Evolutionary conservation across 306 rosid genomes (phyloP).

Genomic region (Citrullus colocynthis): DNA sequence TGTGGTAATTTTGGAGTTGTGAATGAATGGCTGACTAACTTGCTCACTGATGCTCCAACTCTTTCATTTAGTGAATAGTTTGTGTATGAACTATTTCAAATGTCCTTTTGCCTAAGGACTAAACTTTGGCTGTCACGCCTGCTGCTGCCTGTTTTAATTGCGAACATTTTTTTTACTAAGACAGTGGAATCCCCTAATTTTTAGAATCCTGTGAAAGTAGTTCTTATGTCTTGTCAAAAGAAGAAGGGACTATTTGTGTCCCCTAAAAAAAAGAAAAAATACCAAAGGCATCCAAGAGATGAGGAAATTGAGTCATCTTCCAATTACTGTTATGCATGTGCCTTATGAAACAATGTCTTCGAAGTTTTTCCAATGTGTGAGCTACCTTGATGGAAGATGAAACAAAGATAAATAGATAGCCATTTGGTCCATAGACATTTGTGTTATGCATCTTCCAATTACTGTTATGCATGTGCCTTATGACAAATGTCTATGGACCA

Average conservation of each 20-base stretch:
- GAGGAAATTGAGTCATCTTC: no score
- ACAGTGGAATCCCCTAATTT: background rate
- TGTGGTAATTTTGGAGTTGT: background rate
- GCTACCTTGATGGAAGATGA: no score
- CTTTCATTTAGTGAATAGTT: background rate
- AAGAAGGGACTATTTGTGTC: background rate
- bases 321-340: no score
- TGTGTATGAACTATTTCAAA: background rate
- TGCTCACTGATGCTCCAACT: background rate
- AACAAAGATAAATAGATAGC: no score
- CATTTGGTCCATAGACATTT: no score
- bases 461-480: no score
- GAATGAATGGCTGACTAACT: slow-evolving; percentile 1
- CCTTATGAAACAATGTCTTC: no score
- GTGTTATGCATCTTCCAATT: no score
- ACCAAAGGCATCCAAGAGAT: no score
- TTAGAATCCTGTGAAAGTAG: background rate
- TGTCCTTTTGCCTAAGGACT: slow-evolving; percentile 36
- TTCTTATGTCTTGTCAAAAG: background rate
- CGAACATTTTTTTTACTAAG: background rate
- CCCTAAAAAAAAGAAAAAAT: no score
- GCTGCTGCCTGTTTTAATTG: background rate
- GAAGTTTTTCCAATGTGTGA: no score
- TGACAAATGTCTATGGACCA: no score
- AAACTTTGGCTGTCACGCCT: slow-evolving; percentile 16